Evolutionary conservation across 106 monocot genomes (phyloP), one percentile per base, ranked within the genome.

Genomic region (Cymbidium sinense): DNA sequence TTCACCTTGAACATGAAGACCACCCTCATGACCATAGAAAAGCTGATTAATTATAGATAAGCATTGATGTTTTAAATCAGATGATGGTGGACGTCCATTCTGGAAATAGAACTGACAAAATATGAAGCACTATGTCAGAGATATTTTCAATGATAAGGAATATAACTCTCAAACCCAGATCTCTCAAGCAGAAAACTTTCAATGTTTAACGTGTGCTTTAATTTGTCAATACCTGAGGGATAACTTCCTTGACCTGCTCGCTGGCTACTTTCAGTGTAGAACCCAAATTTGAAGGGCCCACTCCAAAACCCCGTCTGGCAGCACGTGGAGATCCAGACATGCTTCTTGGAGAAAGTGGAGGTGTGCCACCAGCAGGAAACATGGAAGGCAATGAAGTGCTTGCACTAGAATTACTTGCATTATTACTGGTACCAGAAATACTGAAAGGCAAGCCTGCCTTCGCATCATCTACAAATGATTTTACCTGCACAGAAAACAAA

Each of bases 311-410:
- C 18, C 93, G 87, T 73, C 83, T 93, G 37, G 77, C 35, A 76
- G 80, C 36, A 30, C 93, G 96, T 82, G 96, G 96, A 76, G 96
- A 96, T 33, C 93, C 89, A 77, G 93, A 83, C 33, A 73, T 79
- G 81, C 96, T 96, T 82, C 96, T 89, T 33, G 96, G 96, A 47
- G 96, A 96, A 81, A 96, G 91, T 58, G 93, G 96, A 78, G 93
- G 96, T 41, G 91, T 89, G 81, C 93, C 88, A 62, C 89, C 93
- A 61, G 91, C 89, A 79, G 96, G 93, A 76, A 96, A 96, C 85
- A 93, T 93, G 21, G 91, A 96, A 79, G 93, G 93, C 79, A 92
- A 84, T 73, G 85, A 82, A 89, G 76, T 88, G 70, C 81, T 80
- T 70, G 93, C 50, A 37, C 82, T 71, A 72, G 89, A 82, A 89